These are phyloP conservation scores for Tolypocladium sp. DNA, from an alignment of 2,329 filamentous ascomycete genomes.

Conservation along the genomic window DNA sequence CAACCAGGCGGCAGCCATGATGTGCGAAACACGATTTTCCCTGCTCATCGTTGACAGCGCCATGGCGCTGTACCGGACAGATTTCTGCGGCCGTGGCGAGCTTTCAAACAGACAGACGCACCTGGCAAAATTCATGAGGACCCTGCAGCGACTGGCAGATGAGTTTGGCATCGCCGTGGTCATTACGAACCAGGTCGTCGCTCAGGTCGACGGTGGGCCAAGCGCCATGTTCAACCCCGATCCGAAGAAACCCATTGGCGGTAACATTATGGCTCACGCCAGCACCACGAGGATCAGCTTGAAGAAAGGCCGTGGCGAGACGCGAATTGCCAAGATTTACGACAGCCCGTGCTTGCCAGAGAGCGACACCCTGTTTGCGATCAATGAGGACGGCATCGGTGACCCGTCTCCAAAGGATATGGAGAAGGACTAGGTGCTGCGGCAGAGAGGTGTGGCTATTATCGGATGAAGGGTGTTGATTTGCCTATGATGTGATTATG, in stretches of 20 bases:
- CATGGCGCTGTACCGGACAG: slow-evolving; percentile 89
- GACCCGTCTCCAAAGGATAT: slow-evolving; percentile 93
- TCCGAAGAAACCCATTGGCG: slow-evolving; percentile 97
- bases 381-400: slow-evolving; percentile 92
- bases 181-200: slow-evolving; percentile 97
- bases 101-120: slow-evolving; percentile 88
- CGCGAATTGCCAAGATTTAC: slow-evolving; percentile 97
- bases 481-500: slow-evolving; percentile 1
- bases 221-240: slow-evolving; percentile 99
- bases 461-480: background rate
- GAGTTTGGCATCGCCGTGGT: slow-evolving; percentile 96
- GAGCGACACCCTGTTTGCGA: slow-evolving; percentile 93
- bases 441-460: slow-evolving; percentile 4
- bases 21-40: slow-evolving; percentile 98
- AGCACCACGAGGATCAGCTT: slow-evolving; percentile 90
- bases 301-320: slow-evolving; percentile 93
- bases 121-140: slow-evolving; percentile 81
- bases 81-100: slow-evolving; percentile 94
- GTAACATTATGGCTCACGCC: slow-evolving; percentile 97
- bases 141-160: slow-evolving; percentile 66
- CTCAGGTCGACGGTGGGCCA: slow-evolving; percentile 92
- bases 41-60: slow-evolving; percentile 93
- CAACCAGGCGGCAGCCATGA: slow-evolving; percentile 94
- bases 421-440: slow-evolving; percentile 58
- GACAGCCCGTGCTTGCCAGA: slow-evolving; percentile 96